Base-by-base conservation (phyloP, 2,329 filamentous ascomycete species). In the Paecilomyces dactylethromorphus region DNA sequence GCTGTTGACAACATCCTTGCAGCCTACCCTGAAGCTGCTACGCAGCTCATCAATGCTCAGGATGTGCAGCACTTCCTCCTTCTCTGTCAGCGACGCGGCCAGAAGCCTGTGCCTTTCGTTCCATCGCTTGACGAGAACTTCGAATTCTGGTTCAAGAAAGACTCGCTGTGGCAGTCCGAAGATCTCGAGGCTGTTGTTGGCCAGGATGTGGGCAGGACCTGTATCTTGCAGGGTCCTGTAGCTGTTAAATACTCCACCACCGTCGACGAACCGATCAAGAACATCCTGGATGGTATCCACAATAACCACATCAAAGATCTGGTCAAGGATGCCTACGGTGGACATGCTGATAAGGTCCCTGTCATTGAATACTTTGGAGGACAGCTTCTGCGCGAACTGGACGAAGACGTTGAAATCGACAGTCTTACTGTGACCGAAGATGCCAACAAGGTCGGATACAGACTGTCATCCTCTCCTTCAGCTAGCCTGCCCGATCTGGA, bases 71-170 rank as follows among this genome's bases (percentile, higher is more conserved):
- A 97, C 78, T 97, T 99, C 82, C 78, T 99, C 57, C 82, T 96
- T 33, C 87, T 99, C 51, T 97, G 92, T 82, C 88, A 94, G 78
- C 88, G 92, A 39, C 90, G 89, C 54, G 89, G 88, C 49, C 94
- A 99, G 81, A 99, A 99, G 83, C 94, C 94, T 2, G 90, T 95
- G 29, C 94, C 93, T 0, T 99, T 99, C 72, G 92, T 99, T 31
- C 94, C 94, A 4, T 83, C 89, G n/a, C 83, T 99, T 22, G 94
- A 99, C 68, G 92, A 96, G 63, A 96, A 93, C 73, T 99, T 99
- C 66, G 94, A 99, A 73, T 96, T 95, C 79, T 99, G 91, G 81
- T 99, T 99, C 88, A 99, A 99, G 87, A 99, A 99, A 81, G 94
- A 99, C 75, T 99, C 94, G 1, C 84, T 99, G 7, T 99, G 94